Base-by-base conservation (phyloP, 768 basidiomycete genomes). In the Paxillus rubicundulus region DNA sequence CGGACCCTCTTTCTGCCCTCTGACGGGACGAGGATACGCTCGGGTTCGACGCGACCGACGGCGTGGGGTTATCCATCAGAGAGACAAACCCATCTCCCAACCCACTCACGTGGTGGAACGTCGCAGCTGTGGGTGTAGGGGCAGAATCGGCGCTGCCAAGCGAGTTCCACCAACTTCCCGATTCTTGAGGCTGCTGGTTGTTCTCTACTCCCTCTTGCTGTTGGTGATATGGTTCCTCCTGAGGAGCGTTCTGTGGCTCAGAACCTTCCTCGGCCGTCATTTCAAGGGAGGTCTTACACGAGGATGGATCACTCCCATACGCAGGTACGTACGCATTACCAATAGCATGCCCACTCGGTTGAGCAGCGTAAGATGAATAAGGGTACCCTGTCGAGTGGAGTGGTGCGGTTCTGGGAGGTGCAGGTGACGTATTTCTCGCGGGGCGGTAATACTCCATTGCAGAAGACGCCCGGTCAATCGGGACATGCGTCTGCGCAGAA, bases 391-490 rank as follows among this genome's bases (percentile, higher is more conserved):
- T 67, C 32, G 79, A 71, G 13, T 77, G 64, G 54, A 86, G 82
- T 0, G 81, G 78, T 3, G 78, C 76, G 4, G 78, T 78, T 27
- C 80, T 77, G 21, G 81, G 79, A 37, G 78, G 81, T 21, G 66
- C 72, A n/a, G 83, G 82, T 14, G 84, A 78, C 17, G 74, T 65
- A 44, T 76, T 79, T 36, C 79, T 78, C 38, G 51, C 53, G 43
- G 77, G 71, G 24, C 85, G 80, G 50, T 77, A 66, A 61, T 88
- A 80, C 47, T 89, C 91, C 78, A 89, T 81, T 2, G 89, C 89
- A 36, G 91, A 91, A 6, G 86, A 82, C 0, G 89, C 81, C 41
- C 88, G 77, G 64, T 90, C 87, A 49, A 87, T 80, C 4, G 76
- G 82, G 28, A 72, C 58, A 33, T 78, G 75, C 58, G 76, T 73